phyloP scores from a whole-genome alignment of 2,329 filamentous ascomycete species.

The Claviceps arundinis region DNA sequence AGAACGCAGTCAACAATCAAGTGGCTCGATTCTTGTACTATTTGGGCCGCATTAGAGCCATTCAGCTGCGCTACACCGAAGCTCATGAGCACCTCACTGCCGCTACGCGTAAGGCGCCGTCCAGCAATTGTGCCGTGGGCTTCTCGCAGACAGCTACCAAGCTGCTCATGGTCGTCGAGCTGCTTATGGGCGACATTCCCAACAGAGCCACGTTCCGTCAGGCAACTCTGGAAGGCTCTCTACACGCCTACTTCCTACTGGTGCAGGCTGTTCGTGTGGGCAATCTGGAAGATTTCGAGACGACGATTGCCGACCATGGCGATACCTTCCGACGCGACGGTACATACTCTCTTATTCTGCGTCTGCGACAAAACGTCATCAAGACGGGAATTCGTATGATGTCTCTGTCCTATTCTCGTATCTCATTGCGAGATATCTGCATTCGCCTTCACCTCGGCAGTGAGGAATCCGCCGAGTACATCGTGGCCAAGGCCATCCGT shows the following conservation, averaged over 20 bases:
- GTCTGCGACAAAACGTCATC: slow-evolving; percentile 95
- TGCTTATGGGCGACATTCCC: slow-evolving; percentile 97
- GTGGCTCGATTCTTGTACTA: slow-evolving; percentile 97
- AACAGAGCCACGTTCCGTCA: slow-evolving; percentile 91
- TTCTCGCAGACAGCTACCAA: slow-evolving; percentile 96
- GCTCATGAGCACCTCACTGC: slow-evolving; percentile 89
- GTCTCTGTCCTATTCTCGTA: slow-evolving; percentile 93
- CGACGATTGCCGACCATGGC: slow-evolving; percentile 67
- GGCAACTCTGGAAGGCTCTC: slow-evolving; percentile 68
- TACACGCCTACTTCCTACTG: slow-evolving; percentile 86
- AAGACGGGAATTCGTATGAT: slow-evolving; percentile 99
- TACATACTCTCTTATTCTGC: slow-evolving; percentile 89
- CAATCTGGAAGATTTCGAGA: slow-evolving; percentile 86
- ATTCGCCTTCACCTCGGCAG: slow-evolving; percentile 85
- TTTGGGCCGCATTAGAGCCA: slow-evolving; percentile 86
- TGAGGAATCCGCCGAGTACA: slow-evolving; percentile 97
- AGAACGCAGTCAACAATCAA: slow-evolving; percentile 93
- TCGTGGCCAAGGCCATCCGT: slow-evolving; percentile 94
- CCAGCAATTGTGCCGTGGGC: slow-evolving; percentile 74
- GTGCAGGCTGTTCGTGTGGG: slow-evolving; percentile 95
- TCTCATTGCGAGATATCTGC: slow-evolving; percentile 93
- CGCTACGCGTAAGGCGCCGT: slow-evolving; percentile 88
- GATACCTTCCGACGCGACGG: slow-evolving; percentile 83
- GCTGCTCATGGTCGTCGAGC: slow-evolving; percentile 87
- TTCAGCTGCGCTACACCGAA: slow-evolving; percentile 93